phyloP scores from a whole-genome alignment of 306 rosid genomes.

The Hippophae tibetana region DNA sequence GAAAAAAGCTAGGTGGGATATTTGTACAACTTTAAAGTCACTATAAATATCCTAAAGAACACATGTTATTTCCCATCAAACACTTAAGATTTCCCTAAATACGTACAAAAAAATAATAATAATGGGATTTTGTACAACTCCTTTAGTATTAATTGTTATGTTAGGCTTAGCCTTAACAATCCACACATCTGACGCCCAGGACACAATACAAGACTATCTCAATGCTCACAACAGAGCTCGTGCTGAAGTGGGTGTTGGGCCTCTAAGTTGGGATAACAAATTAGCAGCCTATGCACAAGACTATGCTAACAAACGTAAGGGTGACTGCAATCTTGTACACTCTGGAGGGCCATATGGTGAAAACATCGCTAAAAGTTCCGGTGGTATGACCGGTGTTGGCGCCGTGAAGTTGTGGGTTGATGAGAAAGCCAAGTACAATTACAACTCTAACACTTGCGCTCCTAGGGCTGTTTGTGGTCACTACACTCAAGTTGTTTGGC shows the following conservation, averaged over 20 bases:
- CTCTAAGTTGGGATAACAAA: conserved; percentile 22
- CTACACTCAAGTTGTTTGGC: conserved; percentile 37
- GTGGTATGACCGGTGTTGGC: conserved; percentile 3
- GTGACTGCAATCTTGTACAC: conserved; percentile 18
- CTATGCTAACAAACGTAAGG: conserved; percentile 10
- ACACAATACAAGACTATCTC: conserved; percentile 23
- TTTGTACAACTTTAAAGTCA: too few species aligned
- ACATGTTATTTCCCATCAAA: too few species aligned
- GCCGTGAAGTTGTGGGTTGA: conserved; percentile 38
- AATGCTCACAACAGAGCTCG: conserved; percentile 33
- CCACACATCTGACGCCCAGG: conserved; percentile 1
- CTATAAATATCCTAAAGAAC: too few species aligned
- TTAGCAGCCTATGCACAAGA: conserved; percentile 18
- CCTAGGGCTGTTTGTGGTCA: conserved; percentile 28
- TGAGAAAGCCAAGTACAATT: conserved; percentile 25
- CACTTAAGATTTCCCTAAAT: too few species aligned
- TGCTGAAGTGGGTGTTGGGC: conserved; percentile 23
- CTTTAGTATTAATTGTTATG: too few species aligned
- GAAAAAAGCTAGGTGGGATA: too few species aligned
- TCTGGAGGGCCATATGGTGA: conserved; percentile 21
- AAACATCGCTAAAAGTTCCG: conserved; percentile 26
- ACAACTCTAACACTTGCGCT: conserved; percentile 30
- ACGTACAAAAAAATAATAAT: too few species aligned
- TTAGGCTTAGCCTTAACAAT: too few species aligned
- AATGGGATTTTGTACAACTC: too few species aligned